Evolutionary conservation across 2,329 filamentous ascomycete genomes (phyloP).

Genomic region (Clarireedia hainanense): DNA sequence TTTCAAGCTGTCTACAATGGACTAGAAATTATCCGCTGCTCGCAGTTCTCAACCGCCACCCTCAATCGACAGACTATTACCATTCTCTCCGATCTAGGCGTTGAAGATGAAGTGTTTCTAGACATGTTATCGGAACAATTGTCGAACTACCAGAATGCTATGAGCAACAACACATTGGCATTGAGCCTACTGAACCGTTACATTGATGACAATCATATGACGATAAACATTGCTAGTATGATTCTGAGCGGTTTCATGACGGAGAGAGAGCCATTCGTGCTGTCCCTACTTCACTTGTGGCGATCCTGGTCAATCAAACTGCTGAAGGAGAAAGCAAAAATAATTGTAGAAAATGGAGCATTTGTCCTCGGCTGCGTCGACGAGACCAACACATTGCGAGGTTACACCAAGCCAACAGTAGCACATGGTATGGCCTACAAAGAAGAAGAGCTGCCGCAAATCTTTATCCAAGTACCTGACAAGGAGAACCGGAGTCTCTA

Average conservation of each 20-base stretch:
- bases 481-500: slow-evolving; percentile 44
- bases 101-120: slow-evolving; percentile 59
- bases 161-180: slow-evolving; percentile 57
- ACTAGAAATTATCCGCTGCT: slow-evolving; percentile 79
- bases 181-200: slow-evolving; percentile 62
- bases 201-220: slow-evolving; percentile 80
- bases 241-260: slow-evolving; percentile 73
- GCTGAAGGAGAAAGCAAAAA: slow-evolving; percentile 86
- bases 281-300: slow-evolving; percentile 76
- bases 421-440: slow-evolving; percentile 29
- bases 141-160: slow-evolving; percentile 58
- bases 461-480: slow-evolving; percentile 76
- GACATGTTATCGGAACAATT: slow-evolving; percentile 62
- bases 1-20: slow-evolving; percentile 64
- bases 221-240: slow-evolving; percentile 66
- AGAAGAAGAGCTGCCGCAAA: slow-evolving; percentile 60
- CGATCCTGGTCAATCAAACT: slow-evolving; percentile 81
- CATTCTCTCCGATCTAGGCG: slow-evolving; percentile 72
- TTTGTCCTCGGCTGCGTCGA: slow-evolving; percentile 86
- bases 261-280: slow-evolving; percentile 68
- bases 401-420: slow-evolving; percentile 49
- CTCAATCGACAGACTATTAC: slow-evolving; percentile 87
- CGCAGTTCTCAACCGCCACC: slow-evolving; percentile 66
- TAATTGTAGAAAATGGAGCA: slow-evolving; percentile 73
- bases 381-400: slow-evolving; percentile 68